A percentile compares a stretch with the other conserved stretches of the same genome.
Evolutionary conservation across 352 stramenopile species (phyloP).

Genomic region (Globisporangium parvum): DNA sequence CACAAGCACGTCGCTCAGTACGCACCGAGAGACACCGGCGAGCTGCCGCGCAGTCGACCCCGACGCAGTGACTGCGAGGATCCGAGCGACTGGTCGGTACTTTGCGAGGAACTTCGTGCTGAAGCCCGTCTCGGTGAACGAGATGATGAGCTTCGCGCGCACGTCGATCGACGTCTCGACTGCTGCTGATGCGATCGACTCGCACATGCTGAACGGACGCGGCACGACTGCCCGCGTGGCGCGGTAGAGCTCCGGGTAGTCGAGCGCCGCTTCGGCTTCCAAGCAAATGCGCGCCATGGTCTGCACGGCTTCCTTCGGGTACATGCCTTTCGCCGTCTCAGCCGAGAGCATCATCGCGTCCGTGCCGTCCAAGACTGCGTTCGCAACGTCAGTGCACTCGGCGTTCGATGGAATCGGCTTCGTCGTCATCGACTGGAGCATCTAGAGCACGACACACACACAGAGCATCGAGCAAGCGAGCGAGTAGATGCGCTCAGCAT

Average conservation of each 20-base stretch:
- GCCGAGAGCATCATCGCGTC: constrained; percentile 99
- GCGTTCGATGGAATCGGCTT: constrained; percentile 97
- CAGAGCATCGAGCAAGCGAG: too few relatives aligned
- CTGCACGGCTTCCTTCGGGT: constrained; percentile 91
- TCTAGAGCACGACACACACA: constrained; percentile 64
- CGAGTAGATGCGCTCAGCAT: neutral
- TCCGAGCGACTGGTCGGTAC: constrained; percentile 87
- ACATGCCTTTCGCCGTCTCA: constrained; percentile 98
- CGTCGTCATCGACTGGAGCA: constrained; percentile 99
- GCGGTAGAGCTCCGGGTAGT: constrained; percentile 71
- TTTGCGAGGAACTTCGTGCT: constrained; percentile 96
- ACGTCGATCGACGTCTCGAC: constrained; percentile 97
- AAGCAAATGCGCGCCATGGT: constrained; percentile 93
- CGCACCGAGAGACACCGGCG: constrained; percentile 70
- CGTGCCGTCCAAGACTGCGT: constrained; percentile 98
- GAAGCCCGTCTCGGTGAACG: constrained; percentile 93
- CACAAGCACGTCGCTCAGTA: neutral
- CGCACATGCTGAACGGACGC: constrained; percentile 63
- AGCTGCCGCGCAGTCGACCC: constrained; percentile 62
- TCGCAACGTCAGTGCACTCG: constrained; percentile 99
- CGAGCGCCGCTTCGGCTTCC: constrained; percentile 85
- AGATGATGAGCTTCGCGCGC: constrained; percentile 95
- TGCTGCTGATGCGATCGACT: constrained; percentile 95
- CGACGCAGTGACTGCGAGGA: constrained; percentile 88
- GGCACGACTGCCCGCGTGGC: constrained; percentile 35